Base-by-base conservation (phyloP, 31 red algal species). In the Porphyra umbilicalis region DNA sequence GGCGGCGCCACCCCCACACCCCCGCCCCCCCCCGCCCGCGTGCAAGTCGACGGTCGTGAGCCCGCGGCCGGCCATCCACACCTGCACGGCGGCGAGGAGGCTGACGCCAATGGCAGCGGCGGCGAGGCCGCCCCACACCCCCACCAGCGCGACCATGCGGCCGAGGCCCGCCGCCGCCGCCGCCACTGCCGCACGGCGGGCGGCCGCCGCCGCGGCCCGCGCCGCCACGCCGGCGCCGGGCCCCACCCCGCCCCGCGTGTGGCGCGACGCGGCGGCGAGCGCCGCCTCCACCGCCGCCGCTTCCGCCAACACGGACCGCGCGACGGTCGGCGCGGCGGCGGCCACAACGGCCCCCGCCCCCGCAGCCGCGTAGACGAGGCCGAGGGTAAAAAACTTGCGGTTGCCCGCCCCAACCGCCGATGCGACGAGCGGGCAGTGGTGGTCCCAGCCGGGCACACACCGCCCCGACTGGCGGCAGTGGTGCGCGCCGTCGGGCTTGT, bases 401-500 rank as follows among this genome's bases (percentile, higher is more conserved):
- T 97, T 97, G 37, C 76, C 82, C 40, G 88, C 84, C 30, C 94
- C 94, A 76, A 97, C 83, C 78, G 86, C 87, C 0, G 36, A 84
- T 71, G 85, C 85, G 30, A 88, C 85, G 80, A 89, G 95, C 57
- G 90, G 87, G 77, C 96, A 98, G 78, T 92, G 92, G 83, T 98
- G 96, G 79, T 98, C 96, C 92, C 95, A 92, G n/a, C 80, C 80
- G n/a, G 95, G 76, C 30, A 98, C 88, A 82, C 96, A 98, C 77
- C 85, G 82, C 37, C 36, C 75, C 75, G 90, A 92, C 33, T 67
- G 20, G 32, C 77, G 77, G 83, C 96, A 98, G 81, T 98, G 96
- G 79, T 95, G 93, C 36, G 96, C 83, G 33, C 96, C 90, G 75
- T 90, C 88, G 9, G 96, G 96, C 82, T 97, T 97, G 83, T 94